phyloP scores from a whole-genome alignment of 495 filamentous ascomycete species.

The Sporormia fimetaria region DNA sequence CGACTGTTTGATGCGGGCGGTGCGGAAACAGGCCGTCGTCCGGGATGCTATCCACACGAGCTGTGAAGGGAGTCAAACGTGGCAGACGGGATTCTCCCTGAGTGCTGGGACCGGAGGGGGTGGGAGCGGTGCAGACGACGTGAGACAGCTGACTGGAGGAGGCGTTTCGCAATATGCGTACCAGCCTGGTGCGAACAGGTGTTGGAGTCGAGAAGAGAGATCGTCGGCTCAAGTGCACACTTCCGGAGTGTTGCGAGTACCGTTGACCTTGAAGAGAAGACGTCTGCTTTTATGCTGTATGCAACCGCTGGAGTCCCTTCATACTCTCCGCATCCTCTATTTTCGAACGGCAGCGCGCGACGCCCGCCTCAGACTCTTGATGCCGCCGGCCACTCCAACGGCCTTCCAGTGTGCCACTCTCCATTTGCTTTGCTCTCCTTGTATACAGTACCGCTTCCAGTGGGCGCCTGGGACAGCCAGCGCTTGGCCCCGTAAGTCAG shows the following conservation, averaged over 20 bases:
- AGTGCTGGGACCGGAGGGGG: too few species aligned
- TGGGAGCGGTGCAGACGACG: slow-evolving; percentile 1
- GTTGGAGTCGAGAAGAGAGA: slow-evolving; percentile 3
- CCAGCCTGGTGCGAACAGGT: slow-evolving; percentile 4
- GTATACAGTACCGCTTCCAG: slow-evolving; percentile 21
- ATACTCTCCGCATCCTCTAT: slow-evolving; percentile 8
- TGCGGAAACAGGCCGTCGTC: too few species aligned
- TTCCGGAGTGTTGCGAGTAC: too few species aligned
- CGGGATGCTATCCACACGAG: slow-evolving; percentile 18
- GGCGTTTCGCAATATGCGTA: not conserved
- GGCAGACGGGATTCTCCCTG: too few species aligned
- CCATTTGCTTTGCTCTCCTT: too few species aligned
- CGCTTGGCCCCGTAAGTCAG: slow-evolving; percentile 25
- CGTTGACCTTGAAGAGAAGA: too few species aligned
- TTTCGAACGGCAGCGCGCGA: too few species aligned
- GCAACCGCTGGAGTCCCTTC: slow-evolving; percentile 21
- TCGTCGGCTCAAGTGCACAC: too few species aligned
- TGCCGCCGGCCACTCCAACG: too few species aligned
- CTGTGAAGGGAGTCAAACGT: not conserved
- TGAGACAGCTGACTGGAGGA: slow-evolving; percentile 18
- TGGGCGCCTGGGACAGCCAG: slow-evolving; percentile 22
- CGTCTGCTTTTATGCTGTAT: slow-evolving; percentile 24
- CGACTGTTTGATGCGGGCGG: slow-evolving; percentile 20
- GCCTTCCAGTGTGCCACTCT: too few species aligned
- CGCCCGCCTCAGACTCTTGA: slow-evolving; percentile 17